These are phyloP conservation scores for Chenopodium berlandieri DNA, from an alignment of 148 eudicot genomes.

Conservation along the genomic window DNA sequence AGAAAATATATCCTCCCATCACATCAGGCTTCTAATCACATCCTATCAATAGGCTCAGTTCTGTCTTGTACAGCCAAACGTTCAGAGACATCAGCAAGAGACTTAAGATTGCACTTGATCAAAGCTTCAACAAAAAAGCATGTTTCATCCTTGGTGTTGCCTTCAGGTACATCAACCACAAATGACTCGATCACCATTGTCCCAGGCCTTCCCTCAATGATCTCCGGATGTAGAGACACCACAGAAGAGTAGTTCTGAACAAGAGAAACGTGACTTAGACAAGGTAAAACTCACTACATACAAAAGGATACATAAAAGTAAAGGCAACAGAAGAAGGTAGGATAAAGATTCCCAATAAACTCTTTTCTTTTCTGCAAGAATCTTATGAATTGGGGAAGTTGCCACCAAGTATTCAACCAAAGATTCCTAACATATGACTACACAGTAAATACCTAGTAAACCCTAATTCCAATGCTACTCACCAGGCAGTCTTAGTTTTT, in stretches of 20 bases:
- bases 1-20: slow-evolving; percentile 15
- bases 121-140: slow-evolving; percentile 65
- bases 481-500: background rate
- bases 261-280: background rate
- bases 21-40: slow-evolving; percentile 21
- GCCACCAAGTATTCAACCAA: background rate
- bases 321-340: background rate
- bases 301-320: background rate
- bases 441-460: background rate
- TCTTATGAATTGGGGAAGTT: background rate
- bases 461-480: background rate
- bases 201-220: slow-evolving; percentile 63
- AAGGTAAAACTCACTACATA: background rate
- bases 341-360: background rate
- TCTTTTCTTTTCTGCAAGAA: background rate
- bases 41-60: slow-evolving; percentile 46
- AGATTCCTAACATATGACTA: background rate
- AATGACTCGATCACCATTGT: slow-evolving; percentile 67
- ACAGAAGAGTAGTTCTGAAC: slow-evolving; percentile 67
- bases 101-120: slow-evolving; percentile 71
- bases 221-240: slow-evolving; percentile 61
- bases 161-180: slow-evolving; percentile 64
- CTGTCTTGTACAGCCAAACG: slow-evolving; percentile 53
- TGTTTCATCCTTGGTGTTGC: slow-evolving; percentile 72
- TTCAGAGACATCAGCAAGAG: slow-evolving; percentile 62